These are phyloP conservation scores for Balansia obtecta DNA, from an alignment of 2,329 filamentous ascomycete genomes.

Conservation along the genomic window DNA sequence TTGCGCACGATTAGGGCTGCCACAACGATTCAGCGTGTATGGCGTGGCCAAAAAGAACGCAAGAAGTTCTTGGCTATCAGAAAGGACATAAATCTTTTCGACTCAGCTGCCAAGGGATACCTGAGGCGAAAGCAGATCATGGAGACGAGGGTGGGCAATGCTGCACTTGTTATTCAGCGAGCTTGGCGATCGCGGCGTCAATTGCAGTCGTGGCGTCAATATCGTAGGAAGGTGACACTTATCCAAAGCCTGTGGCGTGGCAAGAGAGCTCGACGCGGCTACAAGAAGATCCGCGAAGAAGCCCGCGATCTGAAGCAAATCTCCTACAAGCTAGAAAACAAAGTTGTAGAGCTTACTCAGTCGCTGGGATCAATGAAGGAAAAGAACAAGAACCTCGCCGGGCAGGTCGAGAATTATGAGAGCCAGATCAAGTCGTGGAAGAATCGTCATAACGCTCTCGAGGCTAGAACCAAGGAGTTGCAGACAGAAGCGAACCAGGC, in stretches of 20 bases:
- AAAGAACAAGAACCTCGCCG: conserved; percentile 81
- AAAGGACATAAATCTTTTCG: conserved; percentile 74
- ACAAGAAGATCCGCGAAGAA: conserved; percentile 88
- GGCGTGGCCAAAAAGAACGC: conserved; percentile 84
- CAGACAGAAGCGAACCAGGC: conserved; percentile 96
- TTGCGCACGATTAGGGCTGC: conserved; percentile 74
- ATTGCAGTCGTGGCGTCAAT: conserved; percentile 71
- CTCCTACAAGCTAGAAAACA: conserved; percentile 98
- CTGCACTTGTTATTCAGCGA: conserved; percentile 79
- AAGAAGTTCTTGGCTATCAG: conserved; percentile 69
- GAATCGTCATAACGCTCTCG: conserved; percentile 78
- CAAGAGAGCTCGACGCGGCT: conserved; percentile 64
- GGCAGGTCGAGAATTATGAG: conserved; percentile 91
- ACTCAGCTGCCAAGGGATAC: conserved; percentile 85
- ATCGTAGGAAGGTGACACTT: conserved; percentile 78
- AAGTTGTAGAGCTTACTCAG: conserved; percentile 96
- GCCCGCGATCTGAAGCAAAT: conserved; percentile 98
- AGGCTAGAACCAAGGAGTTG: conserved; percentile 82
- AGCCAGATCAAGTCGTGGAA: conserved; percentile 94
- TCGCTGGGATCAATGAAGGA: conserved; percentile 82
- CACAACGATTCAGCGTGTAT: conserved; percentile 88
- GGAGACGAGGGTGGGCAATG: conserved; percentile 87
- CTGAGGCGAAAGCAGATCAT: conserved; percentile 82
- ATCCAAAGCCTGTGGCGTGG: conserved; percentile 92
- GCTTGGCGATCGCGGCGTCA: conserved; percentile 75